Conservation (phyloP, 2,329 filamentous ascomycete species). For the Lachnellula arida region DNA sequence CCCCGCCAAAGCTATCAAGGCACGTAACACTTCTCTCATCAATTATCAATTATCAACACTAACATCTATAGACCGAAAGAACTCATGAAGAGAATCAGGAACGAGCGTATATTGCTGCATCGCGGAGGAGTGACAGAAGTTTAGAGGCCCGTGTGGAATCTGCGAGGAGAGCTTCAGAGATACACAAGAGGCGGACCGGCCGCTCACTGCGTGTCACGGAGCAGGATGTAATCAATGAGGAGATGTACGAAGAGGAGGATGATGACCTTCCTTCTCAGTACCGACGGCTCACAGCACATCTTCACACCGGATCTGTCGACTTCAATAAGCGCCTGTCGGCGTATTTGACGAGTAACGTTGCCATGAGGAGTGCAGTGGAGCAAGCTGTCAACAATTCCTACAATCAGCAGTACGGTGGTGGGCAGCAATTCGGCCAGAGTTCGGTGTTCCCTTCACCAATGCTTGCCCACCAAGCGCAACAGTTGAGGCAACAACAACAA, state of each 20-base stretch:
- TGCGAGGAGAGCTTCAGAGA: conserved; percentile 80
- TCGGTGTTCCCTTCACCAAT: conserved; percentile 24
- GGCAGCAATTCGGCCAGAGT: conserved; percentile 30
- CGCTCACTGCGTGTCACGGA: conserved; percentile 77
- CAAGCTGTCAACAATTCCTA: conserved; percentile 40
- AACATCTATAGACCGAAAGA: conserved; percentile 56
- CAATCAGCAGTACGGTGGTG: conserved; percentile 30
- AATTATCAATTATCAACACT: conserved; percentile 10
- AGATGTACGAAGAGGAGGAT: conserved; percentile 96
- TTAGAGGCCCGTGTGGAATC: conserved; percentile 86
- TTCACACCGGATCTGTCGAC: conserved; percentile 32
- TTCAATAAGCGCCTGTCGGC: conserved; percentile 32
- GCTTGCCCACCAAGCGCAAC: conserved; percentile 25
- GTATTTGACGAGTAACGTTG: conserved; percentile 53
- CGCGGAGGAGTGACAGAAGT: conserved; percentile 78
- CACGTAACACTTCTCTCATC: not conserved
- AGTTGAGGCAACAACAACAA: conserved; percentile 13
- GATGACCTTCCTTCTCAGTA: conserved; percentile 69
- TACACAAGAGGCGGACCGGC: conserved; percentile 84
- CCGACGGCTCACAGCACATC: conserved; percentile 56
- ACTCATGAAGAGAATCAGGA: conserved; percentile 81
- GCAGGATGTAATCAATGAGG: conserved; percentile 82
- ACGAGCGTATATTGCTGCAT: conserved; percentile 88
- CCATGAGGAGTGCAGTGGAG: conserved; percentile 46
- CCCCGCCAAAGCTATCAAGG: conserved; percentile 15